Evolutionary conservation across 257 asterid species (phyloP), one percentile per base, ranked within the genome.

Genomic region (Solanum bulbocastanum): DNA sequence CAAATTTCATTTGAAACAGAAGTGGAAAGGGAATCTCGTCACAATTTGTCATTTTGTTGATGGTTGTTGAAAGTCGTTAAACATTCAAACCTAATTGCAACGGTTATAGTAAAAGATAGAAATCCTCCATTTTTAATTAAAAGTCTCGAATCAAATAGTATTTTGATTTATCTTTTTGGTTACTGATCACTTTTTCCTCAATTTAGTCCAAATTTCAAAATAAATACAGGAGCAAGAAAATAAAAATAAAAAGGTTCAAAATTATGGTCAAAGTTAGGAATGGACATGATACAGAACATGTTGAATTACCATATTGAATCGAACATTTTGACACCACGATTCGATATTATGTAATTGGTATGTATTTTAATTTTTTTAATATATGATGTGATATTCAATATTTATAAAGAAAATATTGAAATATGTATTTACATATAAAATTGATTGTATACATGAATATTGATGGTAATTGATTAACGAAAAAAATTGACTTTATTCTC

Each of bases 401-500:
- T 49, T 49, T 52, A 52, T 16, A 52, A 52, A 52, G 4, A 16
- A 52, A 52, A 16, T 52, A 52, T 46, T 44, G 52, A 44, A 44
- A 44, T 49, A 5, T 49, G 58, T 49, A 49, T 49, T 49, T 7
- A 49, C 22, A 5, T 49, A 49, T 15, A 49, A 49, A 14, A 49
- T 49, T 5, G 22, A 14, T 49, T 49, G 58, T 49, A 49, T 49
- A 49, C 3, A 49, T 14, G 22, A 49, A 49, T 49, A 49, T 49
- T 2, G 0, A 49, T 14, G 58, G 20, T 14, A 46, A 46, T 46
- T 52, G 3, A 52, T 2, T 16, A 16, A 16, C 8, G 0, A 15
- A 15, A 15, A 2, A 22, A 49, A 49, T 49, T 0, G 0, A 49
- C 0, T 49, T 15, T 2, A 5, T 22, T 49, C 5, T 52, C 0